A percentile compares a stretch with the other conserved stretches of the same genome.
Conservation (phyloP, 1,284 basidiomycete genomes). For the Apiotrichum montevideense region DNA sequence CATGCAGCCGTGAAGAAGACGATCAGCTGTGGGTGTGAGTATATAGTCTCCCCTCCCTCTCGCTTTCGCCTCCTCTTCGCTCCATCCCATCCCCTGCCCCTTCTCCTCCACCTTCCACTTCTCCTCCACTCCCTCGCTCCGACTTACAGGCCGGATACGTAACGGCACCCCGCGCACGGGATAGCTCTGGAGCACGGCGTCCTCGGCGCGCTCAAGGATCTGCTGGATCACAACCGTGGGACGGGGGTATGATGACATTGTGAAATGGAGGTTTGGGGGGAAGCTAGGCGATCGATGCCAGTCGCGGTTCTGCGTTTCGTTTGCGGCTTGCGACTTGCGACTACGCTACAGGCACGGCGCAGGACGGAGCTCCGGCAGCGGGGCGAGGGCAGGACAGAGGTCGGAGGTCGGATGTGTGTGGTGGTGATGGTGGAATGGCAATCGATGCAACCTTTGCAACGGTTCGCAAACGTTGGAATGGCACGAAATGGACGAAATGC, state of each 20-base stretch:
- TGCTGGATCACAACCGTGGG: conserved; percentile 33
- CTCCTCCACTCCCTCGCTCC: not conserved
- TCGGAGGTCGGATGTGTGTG: too few relatives aligned
- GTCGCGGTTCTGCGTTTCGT: too few relatives aligned
- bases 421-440: too few relatives aligned
- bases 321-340: too few relatives aligned
- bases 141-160: conserved; percentile 40
- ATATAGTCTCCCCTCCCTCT: not conserved
- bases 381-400: too few relatives aligned
- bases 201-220: conserved; percentile 24
- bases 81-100: not conserved
- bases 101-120: not conserved
- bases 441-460: too few relatives aligned
- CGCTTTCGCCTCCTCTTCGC: not conserved
- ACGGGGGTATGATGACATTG: conserved; percentile 23
- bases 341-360: too few relatives aligned
- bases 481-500: too few relatives aligned
- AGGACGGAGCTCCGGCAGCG: too few relatives aligned
- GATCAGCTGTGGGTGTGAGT: conserved; percentile 28
- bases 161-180: conserved; percentile 36
- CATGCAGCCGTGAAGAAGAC: conserved; percentile 41
- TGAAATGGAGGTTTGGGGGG: too few relatives aligned
- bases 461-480: too few relatives aligned
- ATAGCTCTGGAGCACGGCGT: conserved; percentile 30
- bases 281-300: too few relatives aligned